phyloP scores from a whole-genome alignment of 176 grass and related monocot species.

The Triticum turgidum region DNA sequence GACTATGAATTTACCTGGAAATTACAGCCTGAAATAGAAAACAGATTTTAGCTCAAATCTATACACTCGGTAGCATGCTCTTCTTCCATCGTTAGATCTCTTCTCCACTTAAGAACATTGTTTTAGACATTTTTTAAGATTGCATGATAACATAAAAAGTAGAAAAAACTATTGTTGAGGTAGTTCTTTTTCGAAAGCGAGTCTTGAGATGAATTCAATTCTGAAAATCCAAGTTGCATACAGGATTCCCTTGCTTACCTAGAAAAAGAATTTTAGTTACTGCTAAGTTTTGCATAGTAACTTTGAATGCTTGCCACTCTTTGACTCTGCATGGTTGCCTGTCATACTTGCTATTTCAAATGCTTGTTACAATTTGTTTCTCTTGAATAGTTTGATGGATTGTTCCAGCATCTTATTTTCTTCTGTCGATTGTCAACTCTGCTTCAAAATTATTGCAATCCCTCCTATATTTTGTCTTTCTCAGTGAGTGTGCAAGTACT shows the following conservation, averaged over 20 bases:
- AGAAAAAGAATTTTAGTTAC: neutral
- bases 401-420: slow-evolving; percentile 13
- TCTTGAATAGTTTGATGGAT: neutral
- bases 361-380: neutral
- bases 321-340: neutral
- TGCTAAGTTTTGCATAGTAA: neutral
- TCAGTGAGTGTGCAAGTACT: neutral
- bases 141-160: neutral
- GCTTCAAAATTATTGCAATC: neutral
- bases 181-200: neutral
- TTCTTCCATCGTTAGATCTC: neutral
- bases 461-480: neutral
- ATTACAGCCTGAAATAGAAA: slow-evolving; percentile 16
- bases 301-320: neutral
- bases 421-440: neutral
- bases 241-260: neutral
- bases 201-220: neutral
- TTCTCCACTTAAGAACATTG: slow-evolving; percentile 19
- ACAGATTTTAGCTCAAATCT: neutral
- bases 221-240: neutral
- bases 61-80: neutral
- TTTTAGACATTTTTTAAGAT: neutral
- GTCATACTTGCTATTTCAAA: neutral
- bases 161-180: slow-evolving; percentile 3
- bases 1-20: neutral